Percentiles rank a stretch among this genome's conserved stretches.
phyloP scores from a whole-genome alignment of 805 yeast genomes.

The Torulaspora quercuum region DNA sequence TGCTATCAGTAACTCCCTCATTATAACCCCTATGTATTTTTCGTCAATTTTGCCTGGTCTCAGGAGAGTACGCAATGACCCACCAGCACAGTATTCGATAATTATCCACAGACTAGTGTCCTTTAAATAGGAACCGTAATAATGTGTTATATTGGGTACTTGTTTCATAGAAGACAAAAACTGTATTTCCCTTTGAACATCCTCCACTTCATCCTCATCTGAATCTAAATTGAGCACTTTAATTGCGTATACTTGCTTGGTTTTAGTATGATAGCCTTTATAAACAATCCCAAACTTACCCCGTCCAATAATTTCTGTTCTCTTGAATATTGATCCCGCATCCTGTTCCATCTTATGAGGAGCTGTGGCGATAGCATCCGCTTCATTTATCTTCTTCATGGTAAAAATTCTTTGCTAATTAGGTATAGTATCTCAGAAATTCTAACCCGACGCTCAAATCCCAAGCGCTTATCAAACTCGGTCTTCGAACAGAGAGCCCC shows the following conservation, averaged over 20 bases:
- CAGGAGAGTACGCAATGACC: constrained; percentile 80
- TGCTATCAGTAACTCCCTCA: constrained; percentile 77
- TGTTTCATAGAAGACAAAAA: constrained; percentile 76
- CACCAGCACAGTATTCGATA: constrained; percentile 98
- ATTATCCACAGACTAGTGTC: constrained; percentile 96
- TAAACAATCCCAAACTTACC: constrained; percentile 98
- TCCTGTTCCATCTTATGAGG: constrained; percentile 19
- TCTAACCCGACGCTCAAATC: no score
- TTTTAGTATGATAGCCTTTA: constrained; percentile 68
- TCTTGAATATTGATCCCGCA: constrained; percentile 50
- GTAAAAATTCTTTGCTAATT: no score
- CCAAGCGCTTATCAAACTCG: no score
- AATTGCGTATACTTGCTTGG: constrained; percentile 83
- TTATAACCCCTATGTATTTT: constrained; percentile 72
- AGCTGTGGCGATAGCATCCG: constrained; percentile 2
- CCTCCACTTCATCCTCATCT: constrained; percentile 88
- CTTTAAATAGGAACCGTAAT: constrained; percentile 80
- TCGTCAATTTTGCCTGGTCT: constrained; percentile 89
- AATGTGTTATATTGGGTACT: constrained; percentile 89
- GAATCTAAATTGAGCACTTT: constrained; percentile 91
- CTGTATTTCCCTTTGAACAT: constrained; percentile 89
- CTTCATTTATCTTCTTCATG: constrained; percentile 12
- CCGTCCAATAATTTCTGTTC: constrained; percentile 89
- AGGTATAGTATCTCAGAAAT: no score
- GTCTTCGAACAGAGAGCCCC: no score